phyloP scores from a whole-genome alignment of 1,284 basidiomycete genomes.

The Macrocystidia cucumis region DNA sequence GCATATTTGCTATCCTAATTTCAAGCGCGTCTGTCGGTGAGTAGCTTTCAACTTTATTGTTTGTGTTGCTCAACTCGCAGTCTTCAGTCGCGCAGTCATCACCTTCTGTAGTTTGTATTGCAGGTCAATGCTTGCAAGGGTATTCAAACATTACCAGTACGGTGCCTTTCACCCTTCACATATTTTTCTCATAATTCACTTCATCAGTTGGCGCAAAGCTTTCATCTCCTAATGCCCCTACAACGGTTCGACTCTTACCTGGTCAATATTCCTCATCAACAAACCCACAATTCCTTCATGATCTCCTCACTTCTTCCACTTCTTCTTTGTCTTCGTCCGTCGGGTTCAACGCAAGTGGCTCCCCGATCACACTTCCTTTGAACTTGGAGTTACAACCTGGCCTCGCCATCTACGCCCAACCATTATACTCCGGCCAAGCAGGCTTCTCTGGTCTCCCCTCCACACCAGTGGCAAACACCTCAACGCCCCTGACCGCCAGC shows the following conservation, averaged over 20 bases:
- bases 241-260: slow-evolving; percentile 55
- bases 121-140: slow-evolving; percentile 74
- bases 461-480: slow-evolving; percentile 35
- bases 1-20: slow-evolving; percentile 34
- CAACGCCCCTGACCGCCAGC: slow-evolving; percentile 41
- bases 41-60: slow-evolving; percentile 11
- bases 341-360: slow-evolving; percentile 55
- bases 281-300: slow-evolving; percentile 61
- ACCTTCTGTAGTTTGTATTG: slow-evolving; percentile 63
- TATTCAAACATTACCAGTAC: slow-evolving; percentile 62
- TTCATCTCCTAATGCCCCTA: slow-evolving; percentile 43
- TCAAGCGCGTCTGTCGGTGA: slow-evolving; percentile 40
- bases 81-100: slow-evolving; percentile 44
- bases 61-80: background rate
- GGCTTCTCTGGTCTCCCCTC: slow-evolving; percentile 51
- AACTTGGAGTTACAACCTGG: slow-evolving; percentile 62
- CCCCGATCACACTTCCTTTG: slow-evolving; percentile 48
- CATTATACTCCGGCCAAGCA: slow-evolving; percentile 57
- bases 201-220: slow-evolving; percentile 56
- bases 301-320: slow-evolving; percentile 53
- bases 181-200: slow-evolving; percentile 8
- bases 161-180: slow-evolving; percentile 16
- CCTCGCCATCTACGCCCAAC: slow-evolving; percentile 46
- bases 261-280: slow-evolving; percentile 64
- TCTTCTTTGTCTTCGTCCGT: slow-evolving; percentile 47